phyloP scores from a whole-genome alignment of 176 grass and related monocot genomes.

The Cenchrus americanus region DNA sequence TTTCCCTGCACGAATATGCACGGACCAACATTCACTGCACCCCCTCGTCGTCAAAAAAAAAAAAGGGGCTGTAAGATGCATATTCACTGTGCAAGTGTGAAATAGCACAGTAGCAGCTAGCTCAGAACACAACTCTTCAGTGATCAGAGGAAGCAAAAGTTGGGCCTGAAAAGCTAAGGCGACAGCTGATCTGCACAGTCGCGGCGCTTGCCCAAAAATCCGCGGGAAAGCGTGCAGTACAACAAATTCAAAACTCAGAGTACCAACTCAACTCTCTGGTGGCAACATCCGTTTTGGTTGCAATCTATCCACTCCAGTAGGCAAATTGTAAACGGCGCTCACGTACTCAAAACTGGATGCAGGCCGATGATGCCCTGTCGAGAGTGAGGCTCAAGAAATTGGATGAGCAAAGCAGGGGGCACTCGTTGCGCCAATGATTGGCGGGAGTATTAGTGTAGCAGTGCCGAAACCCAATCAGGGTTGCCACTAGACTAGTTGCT shows the following conservation, averaged over 20 bases:
- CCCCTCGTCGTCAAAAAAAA: neutral
- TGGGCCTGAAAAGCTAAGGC: neutral
- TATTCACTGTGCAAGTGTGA: neutral
- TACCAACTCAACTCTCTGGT: neutral
- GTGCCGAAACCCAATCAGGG: neutral
- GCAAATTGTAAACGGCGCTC: neutral
- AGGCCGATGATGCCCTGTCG: neutral
- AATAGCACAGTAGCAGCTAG: neutral
- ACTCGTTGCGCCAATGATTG: neutral
- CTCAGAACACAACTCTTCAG: neutral
- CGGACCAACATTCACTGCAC: neutral
- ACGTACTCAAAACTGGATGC: neutral
- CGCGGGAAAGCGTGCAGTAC: neutral
- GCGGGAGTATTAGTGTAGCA: neutral
- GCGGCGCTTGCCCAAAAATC: neutral
- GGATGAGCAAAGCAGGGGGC: too few species aligned
- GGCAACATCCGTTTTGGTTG: neutral
- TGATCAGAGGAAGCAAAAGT: neutral
- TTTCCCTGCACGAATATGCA: neutral
- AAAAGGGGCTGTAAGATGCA: neutral
- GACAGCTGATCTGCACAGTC: neutral
- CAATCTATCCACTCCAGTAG: neutral
- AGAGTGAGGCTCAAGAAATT: too few species aligned
- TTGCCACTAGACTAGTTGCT: neutral
- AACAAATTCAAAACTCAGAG: slow-evolving; percentile 12